Evolutionary conservation across 2,329 filamentous ascomycete genomes (phyloP).

Genomic region (Rhynchosporium agropyri): DNA sequence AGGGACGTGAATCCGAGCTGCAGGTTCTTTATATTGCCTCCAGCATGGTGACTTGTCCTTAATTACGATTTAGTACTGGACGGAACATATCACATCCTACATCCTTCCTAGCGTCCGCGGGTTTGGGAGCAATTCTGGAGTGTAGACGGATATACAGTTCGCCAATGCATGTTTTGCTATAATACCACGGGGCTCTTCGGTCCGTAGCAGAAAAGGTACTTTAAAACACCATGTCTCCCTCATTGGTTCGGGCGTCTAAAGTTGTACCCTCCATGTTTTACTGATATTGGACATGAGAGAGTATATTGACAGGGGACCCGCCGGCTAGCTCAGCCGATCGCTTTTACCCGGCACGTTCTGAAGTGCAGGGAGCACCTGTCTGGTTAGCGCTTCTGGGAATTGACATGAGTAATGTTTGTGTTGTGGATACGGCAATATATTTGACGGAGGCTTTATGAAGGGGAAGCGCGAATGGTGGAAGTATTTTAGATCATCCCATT

Average conservation of each 20-base stretch:
- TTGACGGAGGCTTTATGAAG: conserved; percentile 1
- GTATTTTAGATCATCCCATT: background rate
- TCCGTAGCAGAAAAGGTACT: conserved; percentile 15
- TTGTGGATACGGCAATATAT: background rate
- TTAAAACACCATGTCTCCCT: background rate
- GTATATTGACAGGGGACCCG: background rate
- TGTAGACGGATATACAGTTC: conserved; percentile 21
- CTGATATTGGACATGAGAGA: background rate
- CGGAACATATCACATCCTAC: conserved; percentile 21
- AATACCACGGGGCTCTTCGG: conserved; percentile 19
- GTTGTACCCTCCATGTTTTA: conserved; percentile 16
- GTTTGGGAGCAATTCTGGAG: conserved; percentile 20
- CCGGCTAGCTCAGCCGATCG: conserved; percentile 22
- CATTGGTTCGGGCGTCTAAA: conserved; percentile 4
- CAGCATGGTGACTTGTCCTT: conserved; percentile 6
- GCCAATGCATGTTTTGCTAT: conserved; percentile 10
- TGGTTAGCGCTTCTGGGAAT: background rate
- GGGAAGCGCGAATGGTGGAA: conserved; percentile 9
- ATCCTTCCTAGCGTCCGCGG: conserved; percentile 2
- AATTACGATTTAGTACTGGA: conserved; percentile 16
- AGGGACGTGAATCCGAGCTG: conserved; percentile 27
- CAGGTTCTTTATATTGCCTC: background rate
- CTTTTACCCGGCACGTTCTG: conserved; percentile 18
- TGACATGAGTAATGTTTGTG: background rate
- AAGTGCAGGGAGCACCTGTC: background rate